Base-by-base conservation (phyloP, 139 green algal genomes). In the Haematococcus sp. region DNA sequence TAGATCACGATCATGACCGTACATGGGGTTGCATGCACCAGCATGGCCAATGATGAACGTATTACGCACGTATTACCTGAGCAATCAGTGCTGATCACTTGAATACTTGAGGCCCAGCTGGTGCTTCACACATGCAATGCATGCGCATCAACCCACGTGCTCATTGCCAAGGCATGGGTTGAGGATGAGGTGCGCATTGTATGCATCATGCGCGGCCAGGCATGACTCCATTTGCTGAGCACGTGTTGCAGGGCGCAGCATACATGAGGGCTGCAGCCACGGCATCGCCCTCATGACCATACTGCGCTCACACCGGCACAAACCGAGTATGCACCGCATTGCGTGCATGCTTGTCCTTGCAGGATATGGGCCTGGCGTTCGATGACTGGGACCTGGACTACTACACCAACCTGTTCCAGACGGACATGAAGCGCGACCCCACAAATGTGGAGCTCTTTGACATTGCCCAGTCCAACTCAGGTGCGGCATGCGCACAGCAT, bases 401-500 rank as follows among this genome's bases (percentile, higher is more conserved):
- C 85, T 98, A 97, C 87, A 93, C 86, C 25, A 59, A 81, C 54
- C 84, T 98, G 74, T 97, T 98, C 85, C 34, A 44, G 61, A 83
- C 97, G 17, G 90, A 98, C 75, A 90, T 99, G 77, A 88, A 90
- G 64, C 87, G 96, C 27, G 86, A 99, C 87, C 96, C 96, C 73
- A 99, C 96, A 63, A 98, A 96, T 70, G 96, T 99, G 46, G 96
- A 99, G 88, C 93, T 99, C 0, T 99, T 99, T 79, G 96, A 99
- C 89, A 98, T 99, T 32, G 96, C 91, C 22, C 96, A 98, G 88
- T 49, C 40, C 40, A 49, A 49, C 40, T 49, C 40, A 11, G 40
- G 40, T 49, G 40, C 40, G 40, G 40, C 11, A 19, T 49, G 40
- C 40, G 7, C n/a, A n/a, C n/a, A n/a, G n/a, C n/a, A n/a, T n/a